phyloP scores from a whole-genome alignment of 2,329 filamentous ascomycete genomes.

The Paraconiothyrium brasiliense region DNA sequence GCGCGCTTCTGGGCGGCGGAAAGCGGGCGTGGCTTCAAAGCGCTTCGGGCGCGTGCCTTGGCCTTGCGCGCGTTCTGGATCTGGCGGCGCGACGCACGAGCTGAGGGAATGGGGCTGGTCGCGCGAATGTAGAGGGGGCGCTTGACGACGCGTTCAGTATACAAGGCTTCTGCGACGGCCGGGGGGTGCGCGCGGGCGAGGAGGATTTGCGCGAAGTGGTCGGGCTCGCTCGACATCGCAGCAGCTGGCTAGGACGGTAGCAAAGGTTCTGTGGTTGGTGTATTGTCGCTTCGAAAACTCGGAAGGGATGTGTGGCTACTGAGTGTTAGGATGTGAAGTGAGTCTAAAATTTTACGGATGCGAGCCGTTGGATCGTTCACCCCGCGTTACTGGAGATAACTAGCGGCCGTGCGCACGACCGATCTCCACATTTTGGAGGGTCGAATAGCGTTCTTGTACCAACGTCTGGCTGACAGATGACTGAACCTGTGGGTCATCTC shows the following conservation, averaged over 20 bases:
- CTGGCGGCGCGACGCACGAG: constrained; percentile 55
- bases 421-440: neutral
- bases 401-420: neutral
- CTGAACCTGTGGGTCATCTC: too few species aligned
- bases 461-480: too few species aligned
- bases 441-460: neutral
- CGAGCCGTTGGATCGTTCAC: constrained; percentile 6
- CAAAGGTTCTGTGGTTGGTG: neutral
- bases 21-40: constrained; percentile 71
- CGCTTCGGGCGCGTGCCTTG: constrained; percentile 37
- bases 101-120: constrained; percentile 70
- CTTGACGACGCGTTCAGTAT: constrained; percentile 82
- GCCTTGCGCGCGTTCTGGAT: constrained; percentile 60
- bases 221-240: constrained; percentile 30
- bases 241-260: neutral
- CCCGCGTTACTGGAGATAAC: constrained; percentile 1
- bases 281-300: neutral
- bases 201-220: constrained; percentile 60
- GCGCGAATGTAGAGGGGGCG: constrained; percentile 82
- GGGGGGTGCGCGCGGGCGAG: constrained; percentile 83
- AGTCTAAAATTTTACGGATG: neutral
- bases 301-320: neutral
- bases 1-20: constrained; percentile 80
- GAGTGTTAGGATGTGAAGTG: neutral
- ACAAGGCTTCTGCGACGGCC: constrained; percentile 74